Conservation (phyloP, 139 green algal species). For the Tetradesmus lagerheimii region DNA sequence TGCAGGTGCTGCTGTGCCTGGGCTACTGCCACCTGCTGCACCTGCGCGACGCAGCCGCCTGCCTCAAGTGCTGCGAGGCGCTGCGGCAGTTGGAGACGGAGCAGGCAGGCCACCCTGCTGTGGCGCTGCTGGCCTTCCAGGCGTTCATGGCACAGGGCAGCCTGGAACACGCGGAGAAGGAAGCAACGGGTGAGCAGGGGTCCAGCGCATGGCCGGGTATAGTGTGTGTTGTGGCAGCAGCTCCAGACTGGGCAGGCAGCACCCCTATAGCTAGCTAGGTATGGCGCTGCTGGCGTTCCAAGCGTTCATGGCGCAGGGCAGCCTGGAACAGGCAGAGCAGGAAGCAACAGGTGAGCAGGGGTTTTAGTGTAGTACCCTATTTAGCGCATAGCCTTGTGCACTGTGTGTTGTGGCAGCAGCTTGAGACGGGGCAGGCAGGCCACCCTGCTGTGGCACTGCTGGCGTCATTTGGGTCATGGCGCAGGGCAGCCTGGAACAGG, state of each 20-base stretch:
- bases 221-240: too few species aligned
- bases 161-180: conserved; percentile 4
- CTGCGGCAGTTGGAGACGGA: conserved; percentile 22
- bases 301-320: too few species aligned
- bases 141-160: conserved; percentile 9
- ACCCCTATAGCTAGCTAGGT: too few species aligned
- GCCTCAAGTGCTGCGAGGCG: conserved; percentile 20
- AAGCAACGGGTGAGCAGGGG: not conserved
- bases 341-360: too few species aligned
- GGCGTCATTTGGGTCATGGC: conserved; percentile 18
- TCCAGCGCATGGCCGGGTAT: too few species aligned
- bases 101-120: not conserved
- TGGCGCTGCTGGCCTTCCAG: conserved; percentile 20
- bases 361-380: too few species aligned
- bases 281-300: too few species aligned
- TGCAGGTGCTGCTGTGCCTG: conserved; percentile 34
- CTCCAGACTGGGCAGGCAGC: too few species aligned
- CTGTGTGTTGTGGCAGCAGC: too few species aligned
- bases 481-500: not conserved
- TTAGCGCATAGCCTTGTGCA: too few species aligned
- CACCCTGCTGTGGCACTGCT: conserved; percentile 19
- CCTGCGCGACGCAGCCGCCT: not conserved
- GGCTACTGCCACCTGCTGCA: not conserved
- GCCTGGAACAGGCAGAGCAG: too few species aligned
- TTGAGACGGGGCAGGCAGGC: not conserved